phyloP scores from a whole-genome alignment of 176 grass and related monocot species.

The Lolium multiflorum region DNA sequence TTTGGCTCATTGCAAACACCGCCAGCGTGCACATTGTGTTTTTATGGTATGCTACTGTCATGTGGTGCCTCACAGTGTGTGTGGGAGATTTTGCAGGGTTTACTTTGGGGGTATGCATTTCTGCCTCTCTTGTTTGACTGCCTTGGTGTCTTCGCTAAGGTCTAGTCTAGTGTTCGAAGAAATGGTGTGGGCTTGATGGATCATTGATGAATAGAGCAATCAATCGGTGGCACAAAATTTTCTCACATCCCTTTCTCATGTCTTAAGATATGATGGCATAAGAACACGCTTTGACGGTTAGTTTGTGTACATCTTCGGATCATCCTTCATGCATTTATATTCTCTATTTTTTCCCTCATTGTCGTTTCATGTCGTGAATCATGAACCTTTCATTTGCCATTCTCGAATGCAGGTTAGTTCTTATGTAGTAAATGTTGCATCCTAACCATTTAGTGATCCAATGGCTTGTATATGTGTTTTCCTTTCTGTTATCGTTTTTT shows the following conservation, averaged over 20 bases:
- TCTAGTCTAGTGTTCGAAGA: background rate
- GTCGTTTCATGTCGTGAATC: background rate
- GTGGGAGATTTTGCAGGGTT: background rate
- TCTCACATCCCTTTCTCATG: background rate
- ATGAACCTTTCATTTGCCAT: background rate
- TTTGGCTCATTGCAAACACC: background rate
- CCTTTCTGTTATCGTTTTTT: background rate
- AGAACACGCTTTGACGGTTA: background rate
- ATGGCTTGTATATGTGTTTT: background rate
- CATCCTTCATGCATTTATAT: background rate
- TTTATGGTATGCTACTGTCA: background rate
- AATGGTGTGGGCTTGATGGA: background rate
- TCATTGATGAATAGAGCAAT: background rate
- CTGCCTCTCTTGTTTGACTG: background rate
- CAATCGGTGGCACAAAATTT: background rate
- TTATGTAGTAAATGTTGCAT: constrained; percentile 21
- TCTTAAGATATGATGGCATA: background rate
- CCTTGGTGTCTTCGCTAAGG: background rate
- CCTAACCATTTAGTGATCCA: constrained; percentile 7
- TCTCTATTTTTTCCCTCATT: background rate
- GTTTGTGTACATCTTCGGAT: background rate
- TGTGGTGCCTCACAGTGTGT: background rate
- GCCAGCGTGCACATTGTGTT: background rate
- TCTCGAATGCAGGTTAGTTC: background rate
- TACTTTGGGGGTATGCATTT: background rate